Percentiles rank a stretch among this genome's conserved stretches.
phyloP scores from a whole-genome alignment of 495 filamentous ascomycete genomes.

The Thozetella sp. region DNA sequence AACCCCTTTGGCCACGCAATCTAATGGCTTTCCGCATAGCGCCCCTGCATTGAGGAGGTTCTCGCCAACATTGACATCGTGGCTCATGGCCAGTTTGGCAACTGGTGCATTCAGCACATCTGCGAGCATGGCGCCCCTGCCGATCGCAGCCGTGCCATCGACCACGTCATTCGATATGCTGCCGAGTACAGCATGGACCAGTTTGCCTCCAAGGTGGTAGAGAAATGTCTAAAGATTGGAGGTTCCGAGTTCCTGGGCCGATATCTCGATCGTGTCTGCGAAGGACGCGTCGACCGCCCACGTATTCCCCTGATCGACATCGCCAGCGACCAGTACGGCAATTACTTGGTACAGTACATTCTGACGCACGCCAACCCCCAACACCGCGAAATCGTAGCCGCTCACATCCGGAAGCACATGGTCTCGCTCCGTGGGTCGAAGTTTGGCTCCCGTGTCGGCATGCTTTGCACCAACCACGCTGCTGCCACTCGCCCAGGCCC shows the following conservation, averaged over 20 bases:
- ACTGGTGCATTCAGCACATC: slow-evolving; percentile 99
- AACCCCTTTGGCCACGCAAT: not conserved
- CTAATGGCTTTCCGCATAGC: slow-evolving; percentile 56
- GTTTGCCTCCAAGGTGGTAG: slow-evolving; percentile 98
- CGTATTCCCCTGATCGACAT: slow-evolving; percentile 98
- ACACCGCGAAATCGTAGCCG: slow-evolving; percentile 90
- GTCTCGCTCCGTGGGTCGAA: slow-evolving; percentile 97
- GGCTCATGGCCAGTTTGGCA: slow-evolving; percentile 97
- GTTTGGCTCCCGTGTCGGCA: slow-evolving; percentile 95
- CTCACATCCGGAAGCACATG: slow-evolving; percentile 98
- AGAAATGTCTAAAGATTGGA: slow-evolving; percentile 98
- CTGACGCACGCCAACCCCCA: slow-evolving; percentile 82
- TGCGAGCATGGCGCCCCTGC: slow-evolving; percentile 94
- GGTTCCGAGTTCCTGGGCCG: slow-evolving; percentile 87
- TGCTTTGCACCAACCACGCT: slow-evolving; percentile 96
- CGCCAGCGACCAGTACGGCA: slow-evolving; percentile 97
- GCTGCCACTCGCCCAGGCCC: slow-evolving; percentile 84
- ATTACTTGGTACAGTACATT: slow-evolving; percentile 97
- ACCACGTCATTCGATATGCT: slow-evolving; percentile 90
- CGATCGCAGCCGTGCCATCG: slow-evolving; percentile 90
- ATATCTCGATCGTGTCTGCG: slow-evolving; percentile 92
- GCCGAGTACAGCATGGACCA: slow-evolving; percentile 99
- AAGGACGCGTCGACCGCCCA: slow-evolving; percentile 85
- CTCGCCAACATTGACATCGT: slow-evolving; percentile 92
- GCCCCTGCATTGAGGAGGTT: slow-evolving; percentile 95